Conservation (phyloP, 148 eudicot genomes). For the Selenicereus undatus region DNA sequence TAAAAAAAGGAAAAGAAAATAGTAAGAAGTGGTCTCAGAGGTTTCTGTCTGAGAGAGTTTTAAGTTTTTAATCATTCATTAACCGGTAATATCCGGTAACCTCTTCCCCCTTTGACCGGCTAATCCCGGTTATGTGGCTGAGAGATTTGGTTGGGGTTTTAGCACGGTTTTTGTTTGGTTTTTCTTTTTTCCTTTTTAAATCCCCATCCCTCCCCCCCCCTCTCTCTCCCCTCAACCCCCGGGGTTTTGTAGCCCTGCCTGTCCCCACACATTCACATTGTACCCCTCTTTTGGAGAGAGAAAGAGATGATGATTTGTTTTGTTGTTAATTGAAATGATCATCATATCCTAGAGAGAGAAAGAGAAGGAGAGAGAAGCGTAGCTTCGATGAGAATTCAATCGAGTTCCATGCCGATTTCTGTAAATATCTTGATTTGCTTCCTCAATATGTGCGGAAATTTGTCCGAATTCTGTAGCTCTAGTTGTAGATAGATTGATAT, state of each 20-base stretch:
- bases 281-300: slow-evolving; percentile 6
- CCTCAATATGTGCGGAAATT: not conserved
- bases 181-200: slow-evolving; percentile 1
- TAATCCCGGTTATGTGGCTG: slow-evolving; percentile 40
- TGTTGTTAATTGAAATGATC: slow-evolving; percentile 20
- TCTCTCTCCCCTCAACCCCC: slow-evolving; percentile 14
- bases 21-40: slow-evolving; percentile 24
- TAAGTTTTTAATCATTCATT: not conserved
- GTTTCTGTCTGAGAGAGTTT: slow-evolving; percentile 20
- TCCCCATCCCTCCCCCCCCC: not conserved
- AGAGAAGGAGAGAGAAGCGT: slow-evolving; percentile 13
- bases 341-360: not conserved
- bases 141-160: slow-evolving; percentile 48
- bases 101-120: slow-evolving; percentile 20
- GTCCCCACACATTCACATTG: slow-evolving; percentile 25
- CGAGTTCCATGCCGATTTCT: slow-evolving; percentile 9
- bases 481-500: slow-evolving; percentile 10
- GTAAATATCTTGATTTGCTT: slow-evolving; percentile 5
- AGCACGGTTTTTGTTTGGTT: slow-evolving; percentile 35
- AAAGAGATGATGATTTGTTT: slow-evolving; percentile 9
- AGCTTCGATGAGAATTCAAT: slow-evolving; percentile 15
- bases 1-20: slow-evolving; percentile 7
- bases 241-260: slow-evolving; percentile 36
- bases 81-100: slow-evolving; percentile 21
- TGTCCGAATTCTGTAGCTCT: not conserved